Base-by-base conservation (phyloP, 2,329 filamentous ascomycete genomes). In the Uncinocarpus reesii region DNA sequence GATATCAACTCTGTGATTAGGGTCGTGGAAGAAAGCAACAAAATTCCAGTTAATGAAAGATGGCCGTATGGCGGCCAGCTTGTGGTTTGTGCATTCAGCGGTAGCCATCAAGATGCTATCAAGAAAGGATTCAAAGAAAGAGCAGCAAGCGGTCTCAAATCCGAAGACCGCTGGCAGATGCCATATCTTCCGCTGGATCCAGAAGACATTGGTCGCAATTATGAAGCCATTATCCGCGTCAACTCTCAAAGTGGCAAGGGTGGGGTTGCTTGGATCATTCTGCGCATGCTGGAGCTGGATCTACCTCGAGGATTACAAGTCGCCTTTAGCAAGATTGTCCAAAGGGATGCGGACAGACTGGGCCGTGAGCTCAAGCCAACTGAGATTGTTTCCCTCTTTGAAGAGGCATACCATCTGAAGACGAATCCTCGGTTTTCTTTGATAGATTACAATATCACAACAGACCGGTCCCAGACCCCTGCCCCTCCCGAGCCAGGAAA, bases 161-260 rank as follows among this genome's bases (percentile, higher is more conserved):
- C 76, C 61, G 79, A 90, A 49, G 79, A 81, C 60, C 72, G 70
- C 34, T 96, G 90, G 90, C 72, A 85, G 57, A 76, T 95, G 32
- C 90, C 90, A 0, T 96, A 96, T 63, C 81, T 96, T 42, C 90
- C 90, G 10, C 77, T 96, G 58, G 90, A 96, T 61, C 90, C 90
- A 4, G 77, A 84, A 61, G 90, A 96, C 61, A 95, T 96, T 55
- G 90, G 90, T 43, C 81, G 90, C 50, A 95, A 83, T n/a, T 96
- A 96, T 77, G 89, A 96, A 69, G 90, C 90, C 51, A 84, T 96
- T 62, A 96, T 96, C 63, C 85, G 90, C 52, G 90, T 96, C 77
- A 98, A 96, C 74, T 94, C 86, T 15, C 90, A 96, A 66, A 86
- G 81, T 58, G 90, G 90, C 56, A 96, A 98, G 72, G 90, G 90